Evolutionary conservation across 75 land plant genomes (phyloP), one percentile per base, ranked within the genome.

Genomic region (Sequoiadendron giganteum): DNA sequence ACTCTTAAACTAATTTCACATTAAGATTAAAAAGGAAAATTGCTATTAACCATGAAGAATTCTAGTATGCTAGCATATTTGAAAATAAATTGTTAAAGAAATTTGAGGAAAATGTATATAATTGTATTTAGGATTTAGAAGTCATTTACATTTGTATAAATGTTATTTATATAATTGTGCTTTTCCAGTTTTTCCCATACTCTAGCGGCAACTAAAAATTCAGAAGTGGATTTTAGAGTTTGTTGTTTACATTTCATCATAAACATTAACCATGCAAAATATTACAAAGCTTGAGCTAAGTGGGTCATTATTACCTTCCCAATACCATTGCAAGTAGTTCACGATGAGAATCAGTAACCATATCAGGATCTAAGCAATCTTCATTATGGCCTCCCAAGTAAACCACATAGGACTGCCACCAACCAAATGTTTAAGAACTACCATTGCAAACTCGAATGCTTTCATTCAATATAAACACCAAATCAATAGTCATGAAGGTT

Each of bases 381-480:
- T 52, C 85, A 49, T 28, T 3, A n/a, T 80, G 86, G 3, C 56
- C 88, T 65, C 90, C 90, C 90, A 89, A 65, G 85, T 89, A 89
- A 43, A 89, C 90, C 55, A 89, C 68, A 80, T 89, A 89, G 11
- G 90, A 87, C 90, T 89, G 89, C 72, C 30, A 85, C 48, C 70
- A 32, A 47, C 82, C 47, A 47, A 82, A n/a, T 3, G 18, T 38
- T 79, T 2, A 47, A 82, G 28, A 43, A n/a, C 14, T 34, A 73
- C 3, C 3, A 73, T 73, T 10, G 3, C 14, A 45, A 82, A 82
- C 15, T 42, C 14, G 0, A 43, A 38, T 38, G 16, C 16, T 38
- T 4, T 36, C 15, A 36, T 77, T 42, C 3, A 42, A 8, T 7
- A 16, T 78, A 40, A 78, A 78, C 80, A 36, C 40, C 80, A 38